Percentiles rank a stretch among this genome's conserved stretches.
phyloP scores from a whole-genome alignment of 257 asterid species.

The Solanum gracilifrons region DNA sequence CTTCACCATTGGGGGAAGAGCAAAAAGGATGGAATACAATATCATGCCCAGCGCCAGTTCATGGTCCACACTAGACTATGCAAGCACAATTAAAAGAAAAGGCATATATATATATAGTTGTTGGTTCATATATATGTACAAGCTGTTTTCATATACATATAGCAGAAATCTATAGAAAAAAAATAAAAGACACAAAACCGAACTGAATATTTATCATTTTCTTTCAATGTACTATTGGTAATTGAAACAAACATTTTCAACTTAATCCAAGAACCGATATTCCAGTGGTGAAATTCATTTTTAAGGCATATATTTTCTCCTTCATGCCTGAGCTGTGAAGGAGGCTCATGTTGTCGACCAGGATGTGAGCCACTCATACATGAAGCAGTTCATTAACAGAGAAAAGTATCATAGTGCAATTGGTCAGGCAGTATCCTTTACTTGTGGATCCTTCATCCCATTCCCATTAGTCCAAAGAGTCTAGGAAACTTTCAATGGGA shows the following conservation, averaged over 20 bases:
- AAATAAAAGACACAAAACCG: not conserved
- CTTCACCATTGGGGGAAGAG: not conserved
- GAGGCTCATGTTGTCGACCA: not conserved
- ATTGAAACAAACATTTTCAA: not conserved
- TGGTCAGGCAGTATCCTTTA: not conserved
- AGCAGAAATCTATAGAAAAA: not conserved
- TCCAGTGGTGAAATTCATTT: not conserved
- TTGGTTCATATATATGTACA: not conserved
- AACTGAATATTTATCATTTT: not conserved
- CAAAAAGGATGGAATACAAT: not conserved
- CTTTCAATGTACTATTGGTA: not conserved
- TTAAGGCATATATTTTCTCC: not conserved
- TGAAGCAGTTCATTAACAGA: not conserved
- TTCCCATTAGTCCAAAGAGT: not conserved
- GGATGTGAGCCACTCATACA: not conserved
- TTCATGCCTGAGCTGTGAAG: not conserved
- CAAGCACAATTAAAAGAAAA: not conserved
- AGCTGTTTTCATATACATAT: not conserved
- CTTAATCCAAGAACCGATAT: not conserved
- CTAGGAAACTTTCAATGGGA: not conserved
- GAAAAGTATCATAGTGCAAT: not conserved
- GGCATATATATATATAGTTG: not conserved
- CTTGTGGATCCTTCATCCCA: not conserved
- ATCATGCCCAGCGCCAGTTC: not conserved
- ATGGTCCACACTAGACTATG: not conserved